These are phyloP conservation scores for Fraxinus anomala DNA, from an alignment of 257 asterid species.

Conservation along the genomic window DNA sequence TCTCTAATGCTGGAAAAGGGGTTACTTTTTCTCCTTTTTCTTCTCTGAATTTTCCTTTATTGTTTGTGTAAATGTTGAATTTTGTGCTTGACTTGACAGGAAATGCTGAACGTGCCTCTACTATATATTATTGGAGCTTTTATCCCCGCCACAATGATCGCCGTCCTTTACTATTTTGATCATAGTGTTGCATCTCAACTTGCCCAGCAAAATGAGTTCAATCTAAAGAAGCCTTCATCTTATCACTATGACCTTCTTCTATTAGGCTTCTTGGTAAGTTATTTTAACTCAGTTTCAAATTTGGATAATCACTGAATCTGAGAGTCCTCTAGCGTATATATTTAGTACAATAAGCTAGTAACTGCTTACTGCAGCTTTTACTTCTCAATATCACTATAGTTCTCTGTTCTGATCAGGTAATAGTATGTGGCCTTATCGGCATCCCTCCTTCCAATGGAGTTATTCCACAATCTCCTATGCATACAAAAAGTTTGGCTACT, in stretches of 20 bases:
- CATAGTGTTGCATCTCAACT: constrained; percentile 99
- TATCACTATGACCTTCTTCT: constrained; percentile 96
- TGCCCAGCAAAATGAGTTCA: constrained; percentile 89
- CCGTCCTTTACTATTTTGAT: constrained; percentile 96
- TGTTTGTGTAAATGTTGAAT: neutral
- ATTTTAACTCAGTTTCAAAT: neutral
- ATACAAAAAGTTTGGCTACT: constrained; percentile 92
- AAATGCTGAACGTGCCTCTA: constrained; percentile 83
- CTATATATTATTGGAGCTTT: constrained; percentile 85
- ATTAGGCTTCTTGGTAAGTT: constrained; percentile 76
- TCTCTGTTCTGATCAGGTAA: constrained; percentile 48
- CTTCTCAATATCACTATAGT: constrained; percentile 9
- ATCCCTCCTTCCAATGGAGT: constrained; percentile 99
- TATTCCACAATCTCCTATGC: constrained; percentile 99
- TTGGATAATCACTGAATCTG: too few relatives aligned
- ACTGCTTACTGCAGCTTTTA: neutral
- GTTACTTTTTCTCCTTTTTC: neutral
- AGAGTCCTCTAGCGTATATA: too few relatives aligned
- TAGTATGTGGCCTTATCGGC: constrained; percentile 88
- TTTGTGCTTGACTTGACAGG: constrained; percentile 44
- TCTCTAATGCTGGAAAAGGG: too few relatives aligned
- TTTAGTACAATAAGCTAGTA: too few relatives aligned
- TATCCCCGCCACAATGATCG: constrained; percentile 97
- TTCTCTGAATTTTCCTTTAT: constrained; percentile 4
- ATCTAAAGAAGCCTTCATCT: constrained; percentile 85